Evolutionary conservation across 2,329 filamentous ascomycete species (phyloP).

Genomic region (Aspergillus ustus): DNA sequence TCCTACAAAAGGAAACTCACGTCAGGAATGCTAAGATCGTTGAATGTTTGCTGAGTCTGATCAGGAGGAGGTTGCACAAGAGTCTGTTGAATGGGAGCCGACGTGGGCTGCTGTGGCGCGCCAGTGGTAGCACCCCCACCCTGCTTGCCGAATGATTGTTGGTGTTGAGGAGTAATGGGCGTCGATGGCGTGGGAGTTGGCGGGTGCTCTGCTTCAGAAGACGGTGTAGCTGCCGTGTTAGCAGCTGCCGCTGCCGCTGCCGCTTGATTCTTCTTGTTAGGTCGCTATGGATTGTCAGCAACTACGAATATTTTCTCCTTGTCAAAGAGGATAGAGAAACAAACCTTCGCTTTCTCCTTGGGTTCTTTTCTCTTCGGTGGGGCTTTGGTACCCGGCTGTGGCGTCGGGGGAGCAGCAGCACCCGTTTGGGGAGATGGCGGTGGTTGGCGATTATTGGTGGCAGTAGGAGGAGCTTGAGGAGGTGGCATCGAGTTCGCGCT

Average conservation of each 20-base stretch:
- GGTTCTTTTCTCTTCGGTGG: slow-evolving; percentile 64
- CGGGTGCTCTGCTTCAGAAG: slow-evolving; percentile 52
- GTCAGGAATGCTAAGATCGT: slow-evolving; percentile 42
- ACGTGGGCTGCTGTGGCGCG: slow-evolving; percentile 40
- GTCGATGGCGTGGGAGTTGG: slow-evolving; percentile 55
- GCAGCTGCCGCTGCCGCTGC: slow-evolving; percentile 36
- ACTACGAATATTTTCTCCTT: slow-evolving; percentile 12
- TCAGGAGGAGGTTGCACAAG: slow-evolving; percentile 42
- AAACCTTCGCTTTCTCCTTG: slow-evolving; percentile 59
- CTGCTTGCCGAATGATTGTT: slow-evolving; percentile 49
- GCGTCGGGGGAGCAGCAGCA: slow-evolving; percentile 62
- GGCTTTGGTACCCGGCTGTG: slow-evolving; percentile 62
- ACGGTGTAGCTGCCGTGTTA: slow-evolving; percentile 48
- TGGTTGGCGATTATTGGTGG: slow-evolving; percentile 46
- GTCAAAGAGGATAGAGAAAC: slow-evolving; percentile 14
- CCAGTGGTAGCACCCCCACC: slow-evolving; percentile 40
- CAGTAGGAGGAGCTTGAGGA: slow-evolving; percentile 50
- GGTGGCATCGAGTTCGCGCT: slow-evolving; percentile 60
- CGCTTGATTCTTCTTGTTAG: slow-evolving; percentile 47
- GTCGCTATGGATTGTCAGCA: slow-evolving; percentile 39
- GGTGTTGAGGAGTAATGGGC: slow-evolving; percentile 53
- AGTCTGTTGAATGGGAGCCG: slow-evolving; percentile 40
- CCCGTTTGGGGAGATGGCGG: slow-evolving; percentile 51
- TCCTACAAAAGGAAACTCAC: slow-evolving; percentile 32
- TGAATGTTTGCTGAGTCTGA: slow-evolving; percentile 38